Conservation (phyloP, 1,284 basidiomycete genomes). For the Ustilago lituana region DNA sequence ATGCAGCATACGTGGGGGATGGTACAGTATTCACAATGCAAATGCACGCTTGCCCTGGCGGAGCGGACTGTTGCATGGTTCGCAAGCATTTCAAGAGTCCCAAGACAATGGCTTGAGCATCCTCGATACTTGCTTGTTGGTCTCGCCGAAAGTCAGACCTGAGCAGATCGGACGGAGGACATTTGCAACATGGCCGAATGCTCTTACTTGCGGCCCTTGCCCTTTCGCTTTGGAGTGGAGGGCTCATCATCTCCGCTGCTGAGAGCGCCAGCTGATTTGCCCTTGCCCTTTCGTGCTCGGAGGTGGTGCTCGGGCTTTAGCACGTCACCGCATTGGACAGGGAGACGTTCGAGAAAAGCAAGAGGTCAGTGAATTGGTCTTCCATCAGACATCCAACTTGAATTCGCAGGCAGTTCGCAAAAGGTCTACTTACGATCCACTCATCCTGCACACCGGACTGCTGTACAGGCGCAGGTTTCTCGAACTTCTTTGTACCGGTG, state of each 20-base stretch:
- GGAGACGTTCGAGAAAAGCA: not conserved
- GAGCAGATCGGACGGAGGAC: too few species aligned
- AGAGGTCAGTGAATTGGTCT: conserved; percentile 9
- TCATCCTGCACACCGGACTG: conserved; percentile 39
- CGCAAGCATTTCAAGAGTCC: too few species aligned
- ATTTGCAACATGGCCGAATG: not conserved
- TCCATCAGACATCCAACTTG: too few species aligned
- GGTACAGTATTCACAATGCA: conserved; percentile 10
- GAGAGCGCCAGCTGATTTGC: conserved; percentile 39
- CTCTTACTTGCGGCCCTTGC: conserved; percentile 43
- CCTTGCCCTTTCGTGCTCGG: conserved; percentile 33
- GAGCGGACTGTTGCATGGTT: too few species aligned
- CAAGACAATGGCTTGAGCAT: too few species aligned
- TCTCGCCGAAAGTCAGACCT: too few species aligned
- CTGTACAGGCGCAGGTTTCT: conserved; percentile 30
- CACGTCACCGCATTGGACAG: too few species aligned
- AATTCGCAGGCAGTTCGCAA: too few species aligned
- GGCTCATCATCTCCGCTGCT: conserved; percentile 53
- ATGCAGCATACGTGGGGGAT: not conserved
- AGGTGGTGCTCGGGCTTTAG: conserved; percentile 48
- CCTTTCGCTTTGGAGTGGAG: conserved; percentile 35
- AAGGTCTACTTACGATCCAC: conserved; percentile 43
- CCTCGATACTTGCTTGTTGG: too few species aligned
- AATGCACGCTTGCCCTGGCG: too few species aligned
- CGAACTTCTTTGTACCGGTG: conserved; percentile 44